phyloP scores from a whole-genome alignment of 2,329 filamentous ascomycete species.

The Diaporthe citriasiana region DNA sequence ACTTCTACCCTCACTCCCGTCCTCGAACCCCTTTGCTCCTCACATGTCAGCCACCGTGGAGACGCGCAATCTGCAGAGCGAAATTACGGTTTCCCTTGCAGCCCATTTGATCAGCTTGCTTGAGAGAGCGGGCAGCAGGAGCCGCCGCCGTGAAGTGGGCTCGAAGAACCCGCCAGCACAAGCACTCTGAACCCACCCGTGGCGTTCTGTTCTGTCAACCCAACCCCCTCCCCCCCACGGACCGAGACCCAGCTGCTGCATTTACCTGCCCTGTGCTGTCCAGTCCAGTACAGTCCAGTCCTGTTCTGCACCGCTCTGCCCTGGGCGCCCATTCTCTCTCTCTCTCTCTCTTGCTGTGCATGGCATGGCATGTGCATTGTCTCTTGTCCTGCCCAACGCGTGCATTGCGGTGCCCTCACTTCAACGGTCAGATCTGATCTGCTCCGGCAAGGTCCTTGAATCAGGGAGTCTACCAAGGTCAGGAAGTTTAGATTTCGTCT shows the following conservation, averaged over 20 bases:
- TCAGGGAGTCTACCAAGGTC: conserved; percentile 11
- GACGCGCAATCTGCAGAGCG: conserved; percentile 39
- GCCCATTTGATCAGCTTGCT: conserved; percentile 1
- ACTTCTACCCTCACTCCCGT: background rate
- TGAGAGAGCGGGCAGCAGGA: background rate
- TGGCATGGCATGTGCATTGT: conserved; percentile 2
- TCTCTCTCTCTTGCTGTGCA: background rate
- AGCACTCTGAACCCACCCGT: background rate
- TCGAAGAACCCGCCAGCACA: conserved; percentile 6
- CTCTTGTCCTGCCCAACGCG: background rate
- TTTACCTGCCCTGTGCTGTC: background rate
- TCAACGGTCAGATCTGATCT: conserved; percentile 10
- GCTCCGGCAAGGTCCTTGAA: conserved; percentile 2
- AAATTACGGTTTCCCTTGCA: conserved; percentile 35
- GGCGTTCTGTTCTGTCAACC: background rate
- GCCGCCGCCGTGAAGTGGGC: conserved; percentile 23
- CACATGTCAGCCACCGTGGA: conserved; percentile 31
- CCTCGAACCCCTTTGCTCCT: conserved; percentile 8
- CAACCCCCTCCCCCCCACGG: background rate
- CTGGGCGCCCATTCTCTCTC: background rate
- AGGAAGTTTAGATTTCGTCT: conserved; percentile 25
- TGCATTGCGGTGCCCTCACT: background rate
- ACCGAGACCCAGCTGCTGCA: background rate
- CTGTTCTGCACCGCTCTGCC: conserved; percentile 4
- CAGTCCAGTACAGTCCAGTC: no score